Conservation (phyloP, 306 rosid genomes). For the Purshia tridentata region DNA sequence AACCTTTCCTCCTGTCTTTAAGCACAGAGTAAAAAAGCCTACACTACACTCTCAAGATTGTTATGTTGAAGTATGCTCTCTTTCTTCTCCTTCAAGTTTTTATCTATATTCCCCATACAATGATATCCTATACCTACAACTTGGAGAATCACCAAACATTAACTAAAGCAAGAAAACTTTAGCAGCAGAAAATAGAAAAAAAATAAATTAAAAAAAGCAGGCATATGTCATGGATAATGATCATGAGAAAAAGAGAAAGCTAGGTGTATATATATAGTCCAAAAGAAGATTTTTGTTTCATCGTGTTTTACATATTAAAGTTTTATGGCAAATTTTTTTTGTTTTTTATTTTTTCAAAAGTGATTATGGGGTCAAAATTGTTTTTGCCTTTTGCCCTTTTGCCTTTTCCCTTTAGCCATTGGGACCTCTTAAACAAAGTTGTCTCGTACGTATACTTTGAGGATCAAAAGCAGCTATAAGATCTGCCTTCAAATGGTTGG, state of each 20-base stretch:
- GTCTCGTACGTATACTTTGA: constrained; percentile 70
- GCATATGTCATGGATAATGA: constrained; percentile 62
- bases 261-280: constrained; percentile 53
- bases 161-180: constrained; percentile 44
- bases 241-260: constrained; percentile 28
- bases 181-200: constrained; percentile 42
- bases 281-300: constrained; percentile 56
- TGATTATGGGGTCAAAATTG: constrained; percentile 72
- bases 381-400: constrained; percentile 34
- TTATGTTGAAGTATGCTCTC: constrained; percentile 37
- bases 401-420: constrained; percentile 47
- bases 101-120: constrained; percentile 49
- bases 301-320: constrained; percentile 33
- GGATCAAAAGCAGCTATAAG: constrained; percentile 51
- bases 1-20: too few relatives aligned
- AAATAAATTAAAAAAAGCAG: constrained; percentile 10
- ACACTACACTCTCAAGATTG: not conserved
- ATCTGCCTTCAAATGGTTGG: constrained; percentile 50
- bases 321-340: constrained; percentile 13
- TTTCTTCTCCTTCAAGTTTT: constrained; percentile 50
- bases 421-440: constrained; percentile 77
- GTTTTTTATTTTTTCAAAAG: constrained; percentile 40
- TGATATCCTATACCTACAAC: constrained; percentile 50
- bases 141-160: constrained; percentile 57
- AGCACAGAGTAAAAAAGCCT: too few relatives aligned